These are phyloP conservation scores for Daldinia decipiens DNA, from an alignment of 495 filamentous ascomycete genomes.

Conservation along the genomic window DNA sequence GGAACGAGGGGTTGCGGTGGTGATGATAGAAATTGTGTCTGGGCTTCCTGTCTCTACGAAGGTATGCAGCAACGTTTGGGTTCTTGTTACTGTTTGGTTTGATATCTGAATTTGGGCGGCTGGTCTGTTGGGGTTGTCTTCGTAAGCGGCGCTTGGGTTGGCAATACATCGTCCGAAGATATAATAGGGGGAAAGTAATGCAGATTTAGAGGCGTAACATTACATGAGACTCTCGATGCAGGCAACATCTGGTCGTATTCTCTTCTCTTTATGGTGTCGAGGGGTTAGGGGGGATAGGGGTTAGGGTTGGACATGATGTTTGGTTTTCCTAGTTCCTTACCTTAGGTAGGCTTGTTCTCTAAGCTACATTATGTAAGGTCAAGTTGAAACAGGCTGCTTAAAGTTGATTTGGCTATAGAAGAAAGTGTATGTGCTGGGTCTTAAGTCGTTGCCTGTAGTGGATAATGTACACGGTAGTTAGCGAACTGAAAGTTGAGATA, in stretches of 20 bases:
- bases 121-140: no score
- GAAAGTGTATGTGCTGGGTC: no score
- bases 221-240: not conserved
- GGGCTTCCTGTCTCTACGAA: no score
- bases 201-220: not conserved
- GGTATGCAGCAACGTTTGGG: no score
- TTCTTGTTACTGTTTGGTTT: not conserved
- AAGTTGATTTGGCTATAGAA: no score
- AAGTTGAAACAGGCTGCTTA: not conserved
- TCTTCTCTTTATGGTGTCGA: no score
- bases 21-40: no score
- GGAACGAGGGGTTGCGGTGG: no score
- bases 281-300: not conserved
- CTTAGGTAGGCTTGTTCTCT: not conserved
- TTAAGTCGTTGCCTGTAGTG: no score
- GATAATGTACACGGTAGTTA: not conserved
- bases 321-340: not conserved
- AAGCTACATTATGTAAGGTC: not conserved
- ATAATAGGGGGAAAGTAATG: not conserved
- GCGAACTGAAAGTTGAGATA: constrained; percentile 2
- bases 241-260: not conserved
- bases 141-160: not conserved
- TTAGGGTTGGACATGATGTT: not conserved
- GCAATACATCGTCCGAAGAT: not conserved
- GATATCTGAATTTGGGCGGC: not conserved